Percentiles rank a stretch among this genome's conserved stretches.
These are phyloP conservation scores for Sugiyamaella paludigena DNA, from an alignment of 1,139 yeast species.

Conservation along the genomic window DNA sequence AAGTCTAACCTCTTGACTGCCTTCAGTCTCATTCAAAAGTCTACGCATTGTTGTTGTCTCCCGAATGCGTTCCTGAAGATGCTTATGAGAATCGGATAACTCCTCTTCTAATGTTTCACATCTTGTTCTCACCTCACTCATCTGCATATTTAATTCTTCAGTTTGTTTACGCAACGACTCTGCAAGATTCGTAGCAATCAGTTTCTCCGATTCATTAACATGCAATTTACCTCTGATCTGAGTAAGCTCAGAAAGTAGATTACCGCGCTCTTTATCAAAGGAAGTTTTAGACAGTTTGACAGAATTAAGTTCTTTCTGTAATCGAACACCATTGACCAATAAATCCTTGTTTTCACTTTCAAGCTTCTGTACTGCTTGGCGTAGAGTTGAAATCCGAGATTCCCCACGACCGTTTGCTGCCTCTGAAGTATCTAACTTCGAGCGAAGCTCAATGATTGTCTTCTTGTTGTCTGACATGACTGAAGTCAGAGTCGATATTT, in stretches of 20 bases:
- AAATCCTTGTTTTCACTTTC: constrained; percentile 42
- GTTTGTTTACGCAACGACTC: constrained; percentile 53
- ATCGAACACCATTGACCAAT: constrained; percentile 44
- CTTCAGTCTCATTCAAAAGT: constrained; percentile 65
- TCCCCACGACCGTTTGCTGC: constrained; percentile 28
- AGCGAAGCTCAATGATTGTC: constrained; percentile 19
- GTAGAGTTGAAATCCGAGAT: constrained; percentile 25
- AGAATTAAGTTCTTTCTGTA: constrained; percentile 44
- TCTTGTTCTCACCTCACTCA: constrained; percentile 60
- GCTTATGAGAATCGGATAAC: constrained; percentile 64
- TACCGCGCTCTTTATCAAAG: constrained; percentile 29
- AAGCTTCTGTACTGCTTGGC: constrained; percentile 29
- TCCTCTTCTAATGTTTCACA: constrained; percentile 78
- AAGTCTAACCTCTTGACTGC: constrained; percentile 49
- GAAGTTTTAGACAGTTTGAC: constrained; percentile 27
- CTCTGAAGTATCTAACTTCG: constrained; percentile 23
- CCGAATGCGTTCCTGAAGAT: constrained; percentile 74
- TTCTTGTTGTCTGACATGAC: constrained; percentile 24
- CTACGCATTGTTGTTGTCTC: constrained; percentile 75
- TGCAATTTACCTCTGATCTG: constrained; percentile 21
- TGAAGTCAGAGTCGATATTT: constrained; percentile 19
- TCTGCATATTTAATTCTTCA: constrained; percentile 70
- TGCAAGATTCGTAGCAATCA: constrained; percentile 21
- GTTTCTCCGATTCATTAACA: constrained; percentile 22
- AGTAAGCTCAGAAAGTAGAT: constrained; percentile 21